Conservation (phyloP, 306 rosid genomes). For the Alnus rubra region DNA sequence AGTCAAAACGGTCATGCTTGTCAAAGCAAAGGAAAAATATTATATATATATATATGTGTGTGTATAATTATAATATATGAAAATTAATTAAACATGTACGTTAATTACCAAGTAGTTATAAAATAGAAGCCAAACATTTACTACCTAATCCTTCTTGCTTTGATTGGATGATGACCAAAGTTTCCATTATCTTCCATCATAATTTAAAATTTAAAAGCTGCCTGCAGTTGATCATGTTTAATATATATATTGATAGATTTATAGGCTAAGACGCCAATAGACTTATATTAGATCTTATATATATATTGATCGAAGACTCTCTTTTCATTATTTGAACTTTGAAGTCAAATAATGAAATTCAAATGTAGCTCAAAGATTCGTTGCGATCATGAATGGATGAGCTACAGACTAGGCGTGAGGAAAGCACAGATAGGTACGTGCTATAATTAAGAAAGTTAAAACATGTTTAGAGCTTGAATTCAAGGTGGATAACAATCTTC, state of each 20-base stretch:
- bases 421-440: not conserved
- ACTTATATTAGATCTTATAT: not conserved
- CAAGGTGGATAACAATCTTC: not conserved
- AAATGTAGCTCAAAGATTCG: not conserved
- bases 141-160: constrained; percentile 29
- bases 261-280: not conserved
- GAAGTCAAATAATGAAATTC: not conserved
- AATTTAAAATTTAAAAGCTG: not conserved
- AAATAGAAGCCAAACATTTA: not conserved
- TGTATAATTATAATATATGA: too few species aligned
- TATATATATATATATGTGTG: not conserved
- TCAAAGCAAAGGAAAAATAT: constrained; percentile 13
- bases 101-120: not conserved
- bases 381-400: not conserved
- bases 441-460: not conserved
- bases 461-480: not conserved
- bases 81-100: not conserved
- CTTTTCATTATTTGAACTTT: not conserved
- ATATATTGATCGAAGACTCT: not conserved
- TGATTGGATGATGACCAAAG: constrained; percentile 28
- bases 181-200: constrained; percentile 3
- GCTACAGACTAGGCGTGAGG: not conserved
- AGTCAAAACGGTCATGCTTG: constrained; percentile 31
- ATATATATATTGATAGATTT: not conserved
- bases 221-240: too few species aligned